A percentile compares a stretch with the other conserved stretches of the same genome.
phyloP scores from a whole-genome alignment of 176 grass and related monocot species.

The Sorghum bicolor region Sorghum_bicolor_NCBIv3 NC_012873.2:56568501-56569000 shows the following conservation, averaged over 20 bases:
- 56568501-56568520: neutral
- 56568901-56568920: conserved; percentile 56
- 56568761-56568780: neutral
- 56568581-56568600: neutral
- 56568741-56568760: neutral
- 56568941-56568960: neutral
- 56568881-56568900: conserved; percentile 46
- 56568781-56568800: neutral
- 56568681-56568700: conserved; percentile 45
- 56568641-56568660: conserved; percentile 46
- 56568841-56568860: neutral
- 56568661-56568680: conserved; percentile 45
- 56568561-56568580: neutral
- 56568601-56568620: conserved; percentile 17
- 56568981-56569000: conserved; percentile 24
- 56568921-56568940: neutral
- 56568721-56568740: neutral
- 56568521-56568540: neutral
- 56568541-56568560: neutral
- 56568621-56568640: conserved; percentile 28
- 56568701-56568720: conserved; percentile 40
- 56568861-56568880: neutral
- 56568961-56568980: neutral
- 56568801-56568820: too few species aligned
- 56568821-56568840: conserved; percentile 3